Base-by-base conservation (phyloP, 2,329 filamentous ascomycete species). In the Exophiala spinifera region DNA sequence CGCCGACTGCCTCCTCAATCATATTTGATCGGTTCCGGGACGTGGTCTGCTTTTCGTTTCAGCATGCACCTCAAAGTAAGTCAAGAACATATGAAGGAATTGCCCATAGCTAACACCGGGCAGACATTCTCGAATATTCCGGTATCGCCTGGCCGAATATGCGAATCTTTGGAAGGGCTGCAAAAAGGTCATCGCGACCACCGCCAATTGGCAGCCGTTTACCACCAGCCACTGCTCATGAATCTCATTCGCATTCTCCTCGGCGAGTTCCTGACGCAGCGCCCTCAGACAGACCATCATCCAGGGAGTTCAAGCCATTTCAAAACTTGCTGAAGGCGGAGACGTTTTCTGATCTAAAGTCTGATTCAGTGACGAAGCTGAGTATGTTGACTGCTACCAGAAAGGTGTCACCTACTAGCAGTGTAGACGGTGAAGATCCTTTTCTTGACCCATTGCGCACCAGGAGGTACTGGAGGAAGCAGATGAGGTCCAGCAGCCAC, bases 61-160 rank as follows among this genome's bases (percentile, higher is more conserved):
- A 94, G 65, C 88, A 94, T 74, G 90, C 88, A 31, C 89, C 90
- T 1, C 72, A 88, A 51, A 79, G 89, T 92, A 74, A 61, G 77
- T 71, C 23, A 34, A 47, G n/a, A 17, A 8, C n/a, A 13, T 11
- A 4, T 17, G 25, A 10, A n/a, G 23, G 10, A 45, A 21, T 10
- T 17, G n/a, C 8, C 11, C 34, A 36, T 39, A 10, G 28, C 45
- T 56, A 46, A 60, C 14, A 34, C 6, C 5, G 34, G 5, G 14
- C 61, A 89, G 89, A 87, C 39, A 76, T 91, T 20, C 78, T 95
- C 25, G 87, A 94, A 69, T 77, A 75, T 56, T 84, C 83, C 2
- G 80, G 80, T 3, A 90, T 95, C 64, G 88, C 89, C 2, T 95
- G 89, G 88, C 89, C 89, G 6, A 91, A 88, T 66, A 73, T 80